A percentile compares a stretch with the other conserved stretches of the same genome.
Evolutionary conservation across 768 basidiomycete genomes (phyloP).

Genomic region (Lactarius quietus): DNA sequence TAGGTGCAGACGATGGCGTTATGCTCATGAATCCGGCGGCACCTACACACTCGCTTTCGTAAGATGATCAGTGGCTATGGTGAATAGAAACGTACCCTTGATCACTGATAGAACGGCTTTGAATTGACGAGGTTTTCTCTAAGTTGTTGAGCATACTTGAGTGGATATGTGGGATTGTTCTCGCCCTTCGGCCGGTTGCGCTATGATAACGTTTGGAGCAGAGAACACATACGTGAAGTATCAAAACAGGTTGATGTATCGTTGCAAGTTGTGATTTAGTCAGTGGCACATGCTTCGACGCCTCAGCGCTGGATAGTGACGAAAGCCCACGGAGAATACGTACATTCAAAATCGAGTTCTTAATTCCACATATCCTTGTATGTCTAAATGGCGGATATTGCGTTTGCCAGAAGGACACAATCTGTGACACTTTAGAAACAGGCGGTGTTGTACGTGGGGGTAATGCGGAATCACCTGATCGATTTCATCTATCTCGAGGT

Average conservation of each 20-base stretch:
- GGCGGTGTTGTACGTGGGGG: neutral
- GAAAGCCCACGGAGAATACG: constrained; percentile 28
- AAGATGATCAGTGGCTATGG: neutral
- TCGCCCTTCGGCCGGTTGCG: constrained; percentile 5
- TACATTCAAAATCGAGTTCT: constrained; percentile 60
- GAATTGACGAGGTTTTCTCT: constrained; percentile 3
- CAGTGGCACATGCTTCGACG: constrained; percentile 51
- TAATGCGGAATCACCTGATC: constrained; percentile 1
- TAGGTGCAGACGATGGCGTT: constrained; percentile 51
- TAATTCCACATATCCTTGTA: constrained; percentile 48
- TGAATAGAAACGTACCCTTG: constrained; percentile 1
- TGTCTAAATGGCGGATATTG: constrained; percentile 52
- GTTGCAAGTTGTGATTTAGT: constrained; percentile 39
- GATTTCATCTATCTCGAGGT: neutral
- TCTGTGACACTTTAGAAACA: constrained; percentile 35
- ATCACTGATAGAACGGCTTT: constrained; percentile 7
- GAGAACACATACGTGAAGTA: constrained; percentile 14
- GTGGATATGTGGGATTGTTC: constrained; percentile 8
- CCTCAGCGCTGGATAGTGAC: neutral
- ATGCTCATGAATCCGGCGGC: constrained; percentile 54
- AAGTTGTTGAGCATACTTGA: constrained; percentile 14
- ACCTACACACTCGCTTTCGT: constrained; percentile 39
- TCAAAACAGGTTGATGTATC: constrained; percentile 14
- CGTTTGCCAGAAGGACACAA: constrained; percentile 63
- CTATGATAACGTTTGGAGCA: neutral